Percentiles rank a stretch among this genome's conserved stretches.
phyloP scores from a whole-genome alignment of 352 stramenopile genomes.

The Phytophthora pistaciae region DNA sequence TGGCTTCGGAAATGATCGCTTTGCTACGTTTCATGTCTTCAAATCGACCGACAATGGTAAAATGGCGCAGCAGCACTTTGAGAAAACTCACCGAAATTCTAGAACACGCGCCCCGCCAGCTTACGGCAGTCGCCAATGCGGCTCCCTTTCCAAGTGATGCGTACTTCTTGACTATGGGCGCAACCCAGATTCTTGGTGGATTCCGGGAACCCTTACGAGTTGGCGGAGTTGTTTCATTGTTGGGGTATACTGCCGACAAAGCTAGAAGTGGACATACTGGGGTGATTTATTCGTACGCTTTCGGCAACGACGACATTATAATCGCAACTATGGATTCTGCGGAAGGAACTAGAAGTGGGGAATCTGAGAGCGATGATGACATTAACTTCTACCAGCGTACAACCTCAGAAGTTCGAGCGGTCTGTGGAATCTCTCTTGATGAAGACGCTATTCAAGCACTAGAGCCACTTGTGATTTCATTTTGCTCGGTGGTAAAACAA shows the following conservation, averaged over 20 bases:
- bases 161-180: conserved; percentile 53
- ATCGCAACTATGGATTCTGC: conserved; percentile 22
- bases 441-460: conserved; percentile 33
- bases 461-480: conserved; percentile 45
- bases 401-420: conserved; percentile 34
- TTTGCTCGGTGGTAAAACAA: conserved; percentile 48
- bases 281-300: conserved; percentile 43
- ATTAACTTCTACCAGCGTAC: conserved; percentile 34
- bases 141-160: conserved; percentile 1
- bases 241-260: conserved; percentile 27
- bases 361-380: conserved; percentile 27
- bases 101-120: conserved; percentile 25
- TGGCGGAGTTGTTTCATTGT: conserved; percentile 44
- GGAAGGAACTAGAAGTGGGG: conserved; percentile 8
- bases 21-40: conserved; percentile 38
- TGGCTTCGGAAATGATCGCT: conserved; percentile 55
- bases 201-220: conserved; percentile 52
- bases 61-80: conserved; percentile 40
- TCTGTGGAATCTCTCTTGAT: conserved; percentile 41
- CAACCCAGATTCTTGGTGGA: conserved; percentile 55
- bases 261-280: conserved; percentile 25
- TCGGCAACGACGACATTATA: conserved; percentile 48
- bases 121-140: conserved; percentile 14
- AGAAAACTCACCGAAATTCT: conserved; percentile 38
- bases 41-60: conserved; percentile 16